These are phyloP conservation scores for Xerocomus potaroensis DNA, from an alignment of 768 basidiomycete species.

Conservation along the genomic window DNA sequence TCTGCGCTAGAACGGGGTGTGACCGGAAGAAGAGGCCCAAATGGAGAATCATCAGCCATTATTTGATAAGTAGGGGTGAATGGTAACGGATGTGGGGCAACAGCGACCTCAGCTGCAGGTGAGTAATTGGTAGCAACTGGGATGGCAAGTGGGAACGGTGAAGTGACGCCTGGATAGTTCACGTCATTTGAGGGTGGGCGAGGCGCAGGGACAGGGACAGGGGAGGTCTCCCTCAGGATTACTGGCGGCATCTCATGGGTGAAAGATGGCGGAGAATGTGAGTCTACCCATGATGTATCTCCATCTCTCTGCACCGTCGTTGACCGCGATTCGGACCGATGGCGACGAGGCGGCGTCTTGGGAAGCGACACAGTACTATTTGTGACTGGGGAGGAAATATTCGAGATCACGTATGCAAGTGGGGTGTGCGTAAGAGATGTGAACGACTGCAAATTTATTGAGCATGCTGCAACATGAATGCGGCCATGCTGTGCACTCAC, in stretches of 20 bases:
- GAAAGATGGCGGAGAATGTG: not conserved
- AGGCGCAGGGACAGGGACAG: not conserved
- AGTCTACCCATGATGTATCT: not conserved
- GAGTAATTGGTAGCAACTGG: not conserved
- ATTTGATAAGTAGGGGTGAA: slow-evolving; percentile 16
- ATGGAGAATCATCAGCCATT: slow-evolving; percentile 26
- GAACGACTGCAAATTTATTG: slow-evolving; percentile 36
- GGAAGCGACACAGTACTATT: slow-evolving; percentile 13
- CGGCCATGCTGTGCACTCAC: slow-evolving; percentile 28
- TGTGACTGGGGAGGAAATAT: slow-evolving; percentile 32
- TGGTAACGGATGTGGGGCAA: slow-evolving; percentile 5
- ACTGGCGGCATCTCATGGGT: slow-evolving; percentile 1
- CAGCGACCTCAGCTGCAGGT: not conserved
- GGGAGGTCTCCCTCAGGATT: not conserved
- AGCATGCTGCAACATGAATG: not conserved
- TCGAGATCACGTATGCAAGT: slow-evolving; percentile 43
- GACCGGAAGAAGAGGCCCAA: slow-evolving; percentile 29
- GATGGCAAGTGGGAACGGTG: slow-evolving; percentile 12
- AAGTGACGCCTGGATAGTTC: not conserved
- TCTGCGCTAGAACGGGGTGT: slow-evolving; percentile 26
- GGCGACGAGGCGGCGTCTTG: slow-evolving; percentile 11
- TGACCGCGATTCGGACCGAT: slow-evolving; percentile 17
- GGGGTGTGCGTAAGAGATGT: slow-evolving; percentile 42
- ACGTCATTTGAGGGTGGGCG: not conserved
- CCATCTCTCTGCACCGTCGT: slow-evolving; percentile 8